Base-by-base conservation (phyloP, 768 basidiomycete genomes). In the Cyathus striatus region DNA sequence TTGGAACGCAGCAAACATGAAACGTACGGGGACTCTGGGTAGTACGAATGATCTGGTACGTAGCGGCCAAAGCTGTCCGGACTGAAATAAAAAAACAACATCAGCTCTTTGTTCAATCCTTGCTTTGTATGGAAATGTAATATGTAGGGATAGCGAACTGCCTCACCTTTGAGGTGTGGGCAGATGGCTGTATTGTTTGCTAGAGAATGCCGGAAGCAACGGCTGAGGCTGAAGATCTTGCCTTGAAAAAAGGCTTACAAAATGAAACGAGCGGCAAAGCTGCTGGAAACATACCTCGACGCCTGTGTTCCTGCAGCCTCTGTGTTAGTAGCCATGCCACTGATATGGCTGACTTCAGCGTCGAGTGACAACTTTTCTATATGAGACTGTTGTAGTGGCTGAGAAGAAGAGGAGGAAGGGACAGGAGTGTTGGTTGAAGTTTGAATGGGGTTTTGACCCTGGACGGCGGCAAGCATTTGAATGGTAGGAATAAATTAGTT, bases 151-250 rank as follows among this genome's bases (percentile, higher is more conserved):
- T 10, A 21, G 21, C 23, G n/a, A 23, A n/a, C n/a, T n/a, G n/a
- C n/a, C 55, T 47, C 26, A 60, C 61, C 61, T 61, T 41, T 66
- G 65, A 17, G 66, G 66, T 17, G 66, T 69, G 22, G 65, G 65
- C 25, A 69, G 52, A 41, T 67, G 65, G 25, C 48, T 60, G 44
- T 56, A 59, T 26, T 52, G 56, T 25, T 51, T 57, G 13, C 56
- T 38, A 14, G 57, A 45, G 42, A 57, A 59, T 12, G 59, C 40
- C 5, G 59, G 44, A 3, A 52, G 37, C 1, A 54, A 43, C 4
- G 40, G 34, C 38, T 54, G 53, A 22, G 40, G 24, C 21, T 43
- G 49, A 30, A 48, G 44, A 37, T 37, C 44, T 4, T 47, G 39
- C 39, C 52, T 60, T 45, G 14, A 38, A 25, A 41, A 20, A 36